phyloP scores from a whole-genome alignment of 2,329 filamentous ascomycete genomes.

The Pseudocercospora pini-densiflorae region DNA sequence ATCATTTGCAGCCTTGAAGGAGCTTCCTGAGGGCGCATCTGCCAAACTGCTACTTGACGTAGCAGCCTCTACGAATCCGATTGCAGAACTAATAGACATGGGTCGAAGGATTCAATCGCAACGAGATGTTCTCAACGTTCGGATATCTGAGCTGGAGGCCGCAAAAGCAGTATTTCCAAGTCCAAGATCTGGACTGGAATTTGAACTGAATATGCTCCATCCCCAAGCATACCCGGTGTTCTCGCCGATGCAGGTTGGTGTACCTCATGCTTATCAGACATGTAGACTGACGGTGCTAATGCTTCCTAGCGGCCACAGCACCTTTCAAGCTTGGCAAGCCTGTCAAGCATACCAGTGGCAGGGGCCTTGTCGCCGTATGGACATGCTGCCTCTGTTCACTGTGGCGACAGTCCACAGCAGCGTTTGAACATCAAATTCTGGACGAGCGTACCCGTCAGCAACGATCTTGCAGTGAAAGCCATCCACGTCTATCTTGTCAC shows the following conservation, averaged over 20 bases:
- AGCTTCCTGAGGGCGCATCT: constrained; percentile 7
- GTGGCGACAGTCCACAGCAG: neutral
- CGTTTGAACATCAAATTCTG: constrained; percentile 5
- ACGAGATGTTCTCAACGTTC: neutral
- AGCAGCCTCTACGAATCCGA: neutral
- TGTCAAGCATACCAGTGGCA: neutral
- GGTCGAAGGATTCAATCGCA: constrained; percentile 12
- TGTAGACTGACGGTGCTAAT: neutral
- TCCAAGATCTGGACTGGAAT: constrained; percentile 10
- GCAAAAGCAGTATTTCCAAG: constrained; percentile 12
- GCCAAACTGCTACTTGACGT: constrained; percentile 11
- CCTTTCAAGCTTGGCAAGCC: neutral
- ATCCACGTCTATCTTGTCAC: constrained; percentile 9
- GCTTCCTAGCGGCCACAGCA: neutral
- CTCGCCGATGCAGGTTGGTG: neutral
- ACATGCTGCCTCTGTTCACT: neutral
- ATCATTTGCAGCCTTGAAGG: constrained; percentile 11
- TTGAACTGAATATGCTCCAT: constrained; percentile 12
- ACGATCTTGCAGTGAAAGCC: neutral
- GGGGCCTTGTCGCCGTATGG: neutral
- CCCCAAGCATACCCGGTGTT: constrained; percentile 10
- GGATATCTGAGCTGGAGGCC: constrained; percentile 12
- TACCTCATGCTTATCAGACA: neutral
- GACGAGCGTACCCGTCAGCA: constrained; percentile 11
- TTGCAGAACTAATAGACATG: constrained; percentile 7